phyloP scores from a whole-genome alignment of 768 basidiomycete species.

The Lentinus brumalis region DNA sequence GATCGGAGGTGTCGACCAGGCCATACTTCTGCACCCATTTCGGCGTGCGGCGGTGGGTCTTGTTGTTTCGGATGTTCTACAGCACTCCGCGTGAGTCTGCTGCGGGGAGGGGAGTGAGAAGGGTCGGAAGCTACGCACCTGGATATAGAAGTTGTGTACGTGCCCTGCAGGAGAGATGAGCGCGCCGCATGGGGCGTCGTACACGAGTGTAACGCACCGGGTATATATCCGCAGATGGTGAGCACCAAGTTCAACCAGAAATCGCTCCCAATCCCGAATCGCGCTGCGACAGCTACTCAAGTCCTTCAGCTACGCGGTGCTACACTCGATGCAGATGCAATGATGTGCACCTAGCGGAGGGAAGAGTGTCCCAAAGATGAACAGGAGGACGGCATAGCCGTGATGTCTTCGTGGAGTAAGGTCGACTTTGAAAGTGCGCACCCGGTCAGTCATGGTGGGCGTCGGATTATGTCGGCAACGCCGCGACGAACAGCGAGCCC shows the following conservation, averaged over 20 bases:
- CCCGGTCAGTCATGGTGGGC: slow-evolving; percentile 15
- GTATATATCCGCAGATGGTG: slow-evolving; percentile 91
- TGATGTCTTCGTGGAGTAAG: slow-evolving; percentile 74
- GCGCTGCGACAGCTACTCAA: slow-evolving; percentile 79
- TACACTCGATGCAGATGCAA: neutral
- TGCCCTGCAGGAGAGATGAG: slow-evolving; percentile 56
- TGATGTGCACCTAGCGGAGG: slow-evolving; percentile 76
- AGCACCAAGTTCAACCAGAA: slow-evolving; percentile 89
- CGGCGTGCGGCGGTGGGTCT: slow-evolving; percentile 88
- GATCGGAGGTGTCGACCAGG: slow-evolving; percentile 78
- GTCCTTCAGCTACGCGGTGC: slow-evolving; percentile 1
- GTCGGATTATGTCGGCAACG: neutral
- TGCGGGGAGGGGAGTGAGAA: no score
- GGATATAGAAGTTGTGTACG: slow-evolving; percentile 91
- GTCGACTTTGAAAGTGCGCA: slow-evolving; percentile 47
- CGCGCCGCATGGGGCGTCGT: neutral
- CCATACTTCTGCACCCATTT: slow-evolving; percentile 94
- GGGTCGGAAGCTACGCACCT: slow-evolving; percentile 39
- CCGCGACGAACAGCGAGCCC: neutral
- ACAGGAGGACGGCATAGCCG: slow-evolving; percentile 79
- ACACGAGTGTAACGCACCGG: slow-evolving; percentile 49
- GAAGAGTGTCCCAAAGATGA: slow-evolving; percentile 86
- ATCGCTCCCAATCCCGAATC: slow-evolving; percentile 89
- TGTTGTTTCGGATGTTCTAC: slow-evolving; percentile 94
- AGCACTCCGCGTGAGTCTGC: neutral